phyloP scores from a whole-genome alignment of 306 rosid species.

The Datisca glomerata region DNA sequence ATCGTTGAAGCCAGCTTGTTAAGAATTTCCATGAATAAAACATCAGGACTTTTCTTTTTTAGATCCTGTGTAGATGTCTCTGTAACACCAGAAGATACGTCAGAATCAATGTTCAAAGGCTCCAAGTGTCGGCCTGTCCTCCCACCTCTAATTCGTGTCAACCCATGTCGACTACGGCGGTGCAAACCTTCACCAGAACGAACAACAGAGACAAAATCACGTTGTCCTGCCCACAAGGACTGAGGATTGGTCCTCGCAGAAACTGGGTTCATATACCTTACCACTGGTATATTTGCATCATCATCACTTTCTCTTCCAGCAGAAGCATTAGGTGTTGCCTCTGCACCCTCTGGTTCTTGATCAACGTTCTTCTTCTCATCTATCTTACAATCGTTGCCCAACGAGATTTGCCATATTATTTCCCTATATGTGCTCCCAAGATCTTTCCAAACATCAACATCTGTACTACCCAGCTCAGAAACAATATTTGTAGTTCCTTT shows the following conservation, averaged over 20 bases:
- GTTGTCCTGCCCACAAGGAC: constrained; percentile 81
- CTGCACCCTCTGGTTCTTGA: constrained; percentile 59
- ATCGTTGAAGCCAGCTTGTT: constrained; percentile 74
- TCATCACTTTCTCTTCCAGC: constrained; percentile 92
- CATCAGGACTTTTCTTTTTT: constrained; percentile 93
- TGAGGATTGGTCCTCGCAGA: constrained; percentile 70
- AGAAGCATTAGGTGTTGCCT: constrained; percentile 44
- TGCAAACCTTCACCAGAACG: constrained; percentile 85
- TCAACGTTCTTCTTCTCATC: constrained; percentile 67
- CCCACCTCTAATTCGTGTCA: constrained; percentile 85
- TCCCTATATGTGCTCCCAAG: constrained; percentile 78
- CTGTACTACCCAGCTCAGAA: constrained; percentile 72
- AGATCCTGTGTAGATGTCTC: constrained; percentile 64
- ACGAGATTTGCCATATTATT: constrained; percentile 80
- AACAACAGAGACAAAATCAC: constrained; percentile 83
- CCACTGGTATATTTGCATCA: constrained; percentile 63
- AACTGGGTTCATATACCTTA: constrained; percentile 82
- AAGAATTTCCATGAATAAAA: constrained; percentile 65
- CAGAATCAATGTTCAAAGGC: constrained; percentile 65
- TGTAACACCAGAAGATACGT: constrained; percentile 37
- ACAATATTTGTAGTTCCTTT: constrained; percentile 81
- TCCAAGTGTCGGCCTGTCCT: constrained; percentile 75
- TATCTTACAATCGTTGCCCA: constrained; percentile 65
- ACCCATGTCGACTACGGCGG: constrained; percentile 79
- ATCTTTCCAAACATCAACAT: constrained; percentile 88